Evolutionary conservation across 140 eudicot genomes (phyloP), one percentile per base, ranked within the genome.

Genomic region (Bidens hawaiensis): DNA sequence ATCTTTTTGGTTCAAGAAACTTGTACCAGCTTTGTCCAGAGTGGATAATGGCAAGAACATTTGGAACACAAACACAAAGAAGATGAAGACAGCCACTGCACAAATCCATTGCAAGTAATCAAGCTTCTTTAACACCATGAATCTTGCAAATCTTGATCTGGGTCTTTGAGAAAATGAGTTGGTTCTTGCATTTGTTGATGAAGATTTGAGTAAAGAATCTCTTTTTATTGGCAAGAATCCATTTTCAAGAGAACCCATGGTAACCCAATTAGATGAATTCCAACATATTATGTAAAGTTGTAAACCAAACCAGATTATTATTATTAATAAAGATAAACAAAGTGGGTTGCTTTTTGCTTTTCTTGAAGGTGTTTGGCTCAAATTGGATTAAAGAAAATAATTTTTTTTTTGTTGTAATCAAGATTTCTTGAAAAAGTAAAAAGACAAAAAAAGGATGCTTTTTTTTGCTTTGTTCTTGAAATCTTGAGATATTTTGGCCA

Each of bases 181-280:
- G 45, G 45, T 73, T 31, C 85, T 83, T 49, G 64, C 85, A 64
- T 66, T 88, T 66, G 73, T 77, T 27, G 74, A 82, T 50, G 62
- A 70, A 43, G 87, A 80, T 77, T 85, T 82, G 12, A 58, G 73
- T 57, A 80, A 72, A 70, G 69, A 78, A 62, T 91, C 91, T 68
- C 85, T 90, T 81, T 87, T 91, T 77, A 76, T 13, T 69, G 87
- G 75, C 66, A 84, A 47, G 55, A 65, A 25, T 60, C 91, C 96
- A 80, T 50, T 91, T 60, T 91, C 98, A 68, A 91, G 86, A 55
- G 98, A 87, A 64, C 98, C 98, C 98, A 91, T 91, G n/a, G 2
- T 11, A 63, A 17, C 53, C n/a, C 6, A 17, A 1, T 12, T 21
- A 68, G 55, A 57, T 27, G 10, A 49, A 60, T 60, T 68, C 47